A percentile compares a stretch with the other conserved stretches of the same genome.
These are phyloP conservation scores for Capronia coronata DNA, from an alignment of 2,329 filamentous ascomycete genomes.

Conservation along the genomic window DNA sequence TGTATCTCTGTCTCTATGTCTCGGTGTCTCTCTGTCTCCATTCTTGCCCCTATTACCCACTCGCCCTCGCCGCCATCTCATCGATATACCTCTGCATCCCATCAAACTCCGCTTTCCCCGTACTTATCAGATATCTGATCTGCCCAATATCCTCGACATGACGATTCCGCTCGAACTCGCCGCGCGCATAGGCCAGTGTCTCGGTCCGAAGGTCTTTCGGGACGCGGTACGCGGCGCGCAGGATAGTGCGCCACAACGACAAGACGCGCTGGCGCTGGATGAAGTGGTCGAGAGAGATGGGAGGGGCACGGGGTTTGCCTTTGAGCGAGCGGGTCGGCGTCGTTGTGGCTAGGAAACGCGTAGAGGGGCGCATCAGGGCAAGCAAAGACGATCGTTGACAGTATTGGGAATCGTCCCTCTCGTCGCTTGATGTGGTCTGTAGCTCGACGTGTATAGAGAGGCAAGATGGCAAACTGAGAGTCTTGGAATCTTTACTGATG, in stretches of 20 bases:
- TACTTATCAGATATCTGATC: slow-evolving; percentile 43
- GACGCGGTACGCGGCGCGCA: slow-evolving; percentile 38
- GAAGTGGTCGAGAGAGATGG: slow-evolving; percentile 32
- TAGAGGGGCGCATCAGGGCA: background rate
- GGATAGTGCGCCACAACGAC: slow-evolving; percentile 40
- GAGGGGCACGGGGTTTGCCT: slow-evolving; percentile 1
- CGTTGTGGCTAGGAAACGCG: background rate
- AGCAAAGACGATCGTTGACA: no score
- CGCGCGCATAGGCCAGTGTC: slow-evolving; percentile 38
- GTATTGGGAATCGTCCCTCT: no score
- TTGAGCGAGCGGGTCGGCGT: background rate
- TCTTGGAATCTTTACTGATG: no score
- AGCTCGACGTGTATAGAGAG: no score
- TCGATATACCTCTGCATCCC: slow-evolving; percentile 44
- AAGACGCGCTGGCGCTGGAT: slow-evolving; percentile 40
- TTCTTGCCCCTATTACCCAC: no score
- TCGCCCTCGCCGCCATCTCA: slow-evolving; percentile 33
- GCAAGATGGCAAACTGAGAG: no score
- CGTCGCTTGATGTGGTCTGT: no score
- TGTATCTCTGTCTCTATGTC: no score
- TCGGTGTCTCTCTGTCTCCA: no score
- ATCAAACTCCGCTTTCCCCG: slow-evolving; percentile 43
- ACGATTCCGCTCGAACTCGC: slow-evolving; percentile 41
- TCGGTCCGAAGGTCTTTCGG: slow-evolving; percentile 37
- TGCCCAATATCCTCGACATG: slow-evolving; percentile 39